A percentile compares a stretch with the other conserved stretches of the same genome.
phyloP scores from a whole-genome alignment of 1,139 yeast species.

The Yamadazyma dendronema region DNA sequence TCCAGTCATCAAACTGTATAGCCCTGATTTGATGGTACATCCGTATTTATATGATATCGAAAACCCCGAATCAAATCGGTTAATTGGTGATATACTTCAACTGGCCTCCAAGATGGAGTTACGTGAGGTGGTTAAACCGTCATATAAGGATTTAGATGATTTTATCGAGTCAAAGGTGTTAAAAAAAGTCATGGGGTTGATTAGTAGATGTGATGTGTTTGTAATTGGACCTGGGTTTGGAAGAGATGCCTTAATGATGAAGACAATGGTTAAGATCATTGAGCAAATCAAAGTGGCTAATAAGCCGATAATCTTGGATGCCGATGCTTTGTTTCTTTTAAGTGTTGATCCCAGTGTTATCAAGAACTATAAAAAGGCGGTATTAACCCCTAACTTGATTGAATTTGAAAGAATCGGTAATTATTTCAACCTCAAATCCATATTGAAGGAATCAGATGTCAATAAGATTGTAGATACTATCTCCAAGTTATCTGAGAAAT shows the following conservation, averaged over 20 bases:
- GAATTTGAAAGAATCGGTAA: conserved; percentile 72
- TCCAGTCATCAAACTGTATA: conserved; percentile 75
- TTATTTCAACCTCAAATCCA: conserved; percentile 30
- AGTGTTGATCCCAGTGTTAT: conserved; percentile 56
- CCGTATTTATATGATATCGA: conserved; percentile 61
- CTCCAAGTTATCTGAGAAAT: conserved; percentile 45
- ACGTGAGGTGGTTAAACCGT: conserved; percentile 20
- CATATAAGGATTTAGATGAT: conserved; percentile 22
- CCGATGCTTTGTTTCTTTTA: conserved; percentile 76
- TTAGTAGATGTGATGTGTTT: conserved; percentile 73
- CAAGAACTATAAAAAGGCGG: conserved; percentile 49
- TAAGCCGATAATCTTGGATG: conserved; percentile 79
- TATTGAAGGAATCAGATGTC: conserved; percentile 24
- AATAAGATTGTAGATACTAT: conserved; percentile 29
- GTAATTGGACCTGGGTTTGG: conserved; percentile 96
- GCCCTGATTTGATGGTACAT: conserved; percentile 95
- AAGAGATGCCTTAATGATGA: conserved; percentile 67
- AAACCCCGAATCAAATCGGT: conserved; percentile 18
- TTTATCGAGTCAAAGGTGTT: conserved; percentile 45
- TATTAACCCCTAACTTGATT: conserved; percentile 85
- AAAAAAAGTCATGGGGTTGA: conserved; percentile 52
- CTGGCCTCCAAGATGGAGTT: conserved; percentile 15
- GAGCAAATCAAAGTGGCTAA: conserved; percentile 50
- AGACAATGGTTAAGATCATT: conserved; percentile 56
- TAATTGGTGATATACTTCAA: conserved; percentile 16